Evolutionary conservation across 2,329 filamentous ascomycete species (phyloP), one percentile per base, ranked within the genome.

Genomic region (Alternaria arborescens): DNA sequence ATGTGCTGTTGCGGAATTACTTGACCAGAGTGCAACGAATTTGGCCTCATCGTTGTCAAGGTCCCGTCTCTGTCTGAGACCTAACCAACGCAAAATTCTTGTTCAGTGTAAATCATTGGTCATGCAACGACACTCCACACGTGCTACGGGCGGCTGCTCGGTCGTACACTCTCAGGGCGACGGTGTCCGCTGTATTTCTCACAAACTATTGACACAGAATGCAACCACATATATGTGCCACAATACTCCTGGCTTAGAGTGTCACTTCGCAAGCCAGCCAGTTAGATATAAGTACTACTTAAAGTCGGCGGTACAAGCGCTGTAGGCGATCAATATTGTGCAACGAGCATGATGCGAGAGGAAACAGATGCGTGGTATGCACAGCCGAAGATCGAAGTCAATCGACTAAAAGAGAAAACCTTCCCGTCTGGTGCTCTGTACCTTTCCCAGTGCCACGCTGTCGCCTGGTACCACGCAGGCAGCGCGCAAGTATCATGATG

Each of bases 361-460:
- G 43, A 55, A 50, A 40, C 54, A n/a, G 26, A n/a, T 38, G 24
- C 28, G 46, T 57, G 54, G 54, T 52, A 28, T 57, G 26, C 38
- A 11, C 20, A 32, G 12, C 28, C 38, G 38, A 20, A 7, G 20
- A 22, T 16, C 54, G 36, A 56, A n/a, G n/a, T 20, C 41, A 24
- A 52, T 22, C 8, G 22, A 52, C 38, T 30, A 36, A 43, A 52
- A 24, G 46, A 43, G 38, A 43, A 26, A n/a, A 16, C 20, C 24
- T 43, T 30, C 30, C 28, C 54, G 40, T 36, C 22, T 20, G 46
- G 46, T 50, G 22, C 28, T 16, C 24, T 30, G 46, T 46, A 52
- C 26, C 12, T 34, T 22, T n/a, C 7, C 14, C 38, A 16, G 16
- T 50, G 18, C 36, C 10, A 40, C 14, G 40, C 18, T 55, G 34